These are phyloP conservation scores for Pseudocercospora fijiensis DNA, from an alignment of 2,329 filamentous ascomycete genomes.

Conservation along the genomic window DNA sequence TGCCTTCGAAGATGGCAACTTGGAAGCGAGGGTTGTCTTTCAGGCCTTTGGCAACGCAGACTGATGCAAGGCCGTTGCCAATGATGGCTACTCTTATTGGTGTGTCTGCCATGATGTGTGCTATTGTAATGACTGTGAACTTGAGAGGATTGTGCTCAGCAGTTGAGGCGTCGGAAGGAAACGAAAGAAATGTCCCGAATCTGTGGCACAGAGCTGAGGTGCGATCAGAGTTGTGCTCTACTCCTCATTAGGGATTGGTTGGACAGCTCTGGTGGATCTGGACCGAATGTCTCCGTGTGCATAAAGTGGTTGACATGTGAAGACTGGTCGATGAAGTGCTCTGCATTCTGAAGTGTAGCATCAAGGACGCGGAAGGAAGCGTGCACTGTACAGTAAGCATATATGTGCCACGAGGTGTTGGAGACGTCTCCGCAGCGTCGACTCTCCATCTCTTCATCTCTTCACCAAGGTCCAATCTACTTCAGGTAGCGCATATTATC, in stretches of 20 bases:
- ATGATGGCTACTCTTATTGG: constrained; percentile 11
- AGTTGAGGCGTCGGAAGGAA: background rate
- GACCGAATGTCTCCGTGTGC: constrained; percentile 1
- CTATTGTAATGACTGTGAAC: background rate
- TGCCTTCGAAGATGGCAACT: constrained; percentile 17
- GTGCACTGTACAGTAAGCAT: background rate
- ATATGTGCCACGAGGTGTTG: background rate
- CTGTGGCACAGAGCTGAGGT: constrained; percentile 1
- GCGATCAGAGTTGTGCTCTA: constrained; percentile 1
- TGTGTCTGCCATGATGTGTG: background rate
- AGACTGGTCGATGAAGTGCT: background rate
- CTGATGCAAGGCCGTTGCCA: constrained; percentile 16
- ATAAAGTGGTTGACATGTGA: background rate
- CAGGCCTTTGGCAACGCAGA: constrained; percentile 15
- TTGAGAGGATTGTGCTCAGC: background rate
- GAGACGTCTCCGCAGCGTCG: background rate
- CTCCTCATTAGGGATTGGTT: background rate
- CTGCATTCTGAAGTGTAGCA: background rate
- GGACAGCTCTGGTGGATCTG: background rate
- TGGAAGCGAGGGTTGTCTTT: constrained; percentile 7
- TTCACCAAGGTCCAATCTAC: background rate
- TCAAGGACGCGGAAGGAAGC: background rate
- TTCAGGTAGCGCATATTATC: background rate
- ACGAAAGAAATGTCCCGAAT: constrained; percentile 3
- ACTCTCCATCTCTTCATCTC: background rate